Conservation (phyloP, 768 basidiomycete genomes). For the Rhizopogon salebrosus region DNA sequence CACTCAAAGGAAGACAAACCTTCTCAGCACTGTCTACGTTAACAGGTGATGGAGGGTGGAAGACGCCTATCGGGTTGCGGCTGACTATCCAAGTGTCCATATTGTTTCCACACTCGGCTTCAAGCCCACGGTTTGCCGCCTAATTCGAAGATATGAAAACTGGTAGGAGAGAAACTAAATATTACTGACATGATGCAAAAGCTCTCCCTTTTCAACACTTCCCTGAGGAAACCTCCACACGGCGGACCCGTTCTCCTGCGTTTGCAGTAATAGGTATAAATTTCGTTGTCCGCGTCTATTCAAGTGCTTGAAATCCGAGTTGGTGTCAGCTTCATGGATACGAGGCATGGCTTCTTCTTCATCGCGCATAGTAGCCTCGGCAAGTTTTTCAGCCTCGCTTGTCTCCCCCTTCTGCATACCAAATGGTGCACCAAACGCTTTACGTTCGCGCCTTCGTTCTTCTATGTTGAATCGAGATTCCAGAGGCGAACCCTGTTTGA, state of each 20-base stretch:
- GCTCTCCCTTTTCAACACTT: slow-evolving; percentile 53
- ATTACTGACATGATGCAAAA: slow-evolving; percentile 68
- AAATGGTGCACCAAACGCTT: slow-evolving; percentile 68
- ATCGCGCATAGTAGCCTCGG: slow-evolving; percentile 52
- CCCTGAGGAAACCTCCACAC: slow-evolving; percentile 84
- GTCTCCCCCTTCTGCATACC: slow-evolving; percentile 39
- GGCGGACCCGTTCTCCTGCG: slow-evolving; percentile 37
- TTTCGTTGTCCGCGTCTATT: slow-evolving; percentile 83
- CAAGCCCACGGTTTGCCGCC: slow-evolving; percentile 72
- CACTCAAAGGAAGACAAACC: slow-evolving; percentile 20
- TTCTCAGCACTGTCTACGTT: slow-evolving; percentile 26
- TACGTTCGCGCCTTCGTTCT: slow-evolving; percentile 64
- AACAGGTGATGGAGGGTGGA: slow-evolving; percentile 42
- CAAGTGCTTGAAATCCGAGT: slow-evolving; percentile 62
- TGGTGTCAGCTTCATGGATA: slow-evolving; percentile 53
- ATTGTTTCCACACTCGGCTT: slow-evolving; percentile 64
- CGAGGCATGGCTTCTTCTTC: slow-evolving; percentile 63
- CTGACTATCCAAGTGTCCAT: slow-evolving; percentile 97
- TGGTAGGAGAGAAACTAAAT: not conserved
- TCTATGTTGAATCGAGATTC: slow-evolving; percentile 77
- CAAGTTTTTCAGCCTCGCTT: slow-evolving; percentile 47
- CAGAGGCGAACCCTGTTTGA: slow-evolving; percentile 84
- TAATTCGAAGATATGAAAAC: slow-evolving; percentile 20
- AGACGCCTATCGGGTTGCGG: slow-evolving; percentile 79
- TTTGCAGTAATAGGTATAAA: slow-evolving; percentile 78